phyloP scores from a whole-genome alignment of 768 basidiomycete species.

The Pholiota molesta region DNA sequence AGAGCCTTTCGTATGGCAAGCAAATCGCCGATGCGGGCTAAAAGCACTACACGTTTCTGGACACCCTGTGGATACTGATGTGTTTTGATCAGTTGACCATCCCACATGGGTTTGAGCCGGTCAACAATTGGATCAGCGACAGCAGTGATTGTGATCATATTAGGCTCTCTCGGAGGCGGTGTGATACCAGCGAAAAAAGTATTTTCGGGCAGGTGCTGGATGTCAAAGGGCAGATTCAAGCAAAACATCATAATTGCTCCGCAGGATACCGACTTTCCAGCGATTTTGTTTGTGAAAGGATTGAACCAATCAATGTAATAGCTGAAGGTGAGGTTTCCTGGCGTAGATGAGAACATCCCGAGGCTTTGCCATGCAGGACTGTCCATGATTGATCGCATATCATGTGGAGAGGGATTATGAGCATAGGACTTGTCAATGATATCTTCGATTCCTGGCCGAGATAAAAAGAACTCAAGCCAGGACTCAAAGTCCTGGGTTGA shows the following conservation, averaged over 20 bases:
- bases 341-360: constrained; percentile 15
- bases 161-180: constrained; percentile 26
- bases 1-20: constrained; percentile 24
- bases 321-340: constrained; percentile 24
- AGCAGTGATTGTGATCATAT: constrained; percentile 18
- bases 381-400: constrained; percentile 22
- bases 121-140: constrained; percentile 20
- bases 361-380: constrained; percentile 29
- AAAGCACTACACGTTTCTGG: constrained; percentile 16
- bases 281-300: constrained; percentile 29
- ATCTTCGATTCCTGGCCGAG: constrained; percentile 24
- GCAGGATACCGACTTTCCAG: constrained; percentile 21
- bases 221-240: constrained; percentile 15
- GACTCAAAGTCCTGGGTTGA: constrained; percentile 21
- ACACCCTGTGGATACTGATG: constrained; percentile 21
- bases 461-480: constrained; percentile 26
- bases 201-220: constrained; percentile 16
- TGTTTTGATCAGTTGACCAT: constrained; percentile 14
- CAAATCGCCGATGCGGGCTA: constrained; percentile 23
- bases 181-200: constrained; percentile 24
- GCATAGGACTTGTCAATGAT: constrained; percentile 22
- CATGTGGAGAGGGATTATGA: constrained; percentile 12
- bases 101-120: constrained; percentile 16
- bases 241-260: constrained; percentile 20
- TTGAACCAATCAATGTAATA: constrained; percentile 33